Conservation (phyloP, 164 flowering plant species). For the Chimonanthus praecox region DNA sequence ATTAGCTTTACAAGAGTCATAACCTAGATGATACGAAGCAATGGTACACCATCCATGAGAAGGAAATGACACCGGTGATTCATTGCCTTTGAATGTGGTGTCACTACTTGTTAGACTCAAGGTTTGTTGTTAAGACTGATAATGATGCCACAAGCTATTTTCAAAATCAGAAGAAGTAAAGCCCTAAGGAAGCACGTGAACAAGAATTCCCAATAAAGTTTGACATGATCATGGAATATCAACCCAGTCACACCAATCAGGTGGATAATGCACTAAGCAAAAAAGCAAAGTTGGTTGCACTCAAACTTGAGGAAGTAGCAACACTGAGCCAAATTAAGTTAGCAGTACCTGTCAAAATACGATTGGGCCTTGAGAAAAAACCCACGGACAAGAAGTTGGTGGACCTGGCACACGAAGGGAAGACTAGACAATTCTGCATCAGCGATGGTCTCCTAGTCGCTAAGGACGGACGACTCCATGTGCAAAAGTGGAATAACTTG, state of each 20-base stretch:
- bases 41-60: no score
- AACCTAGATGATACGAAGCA: no score
- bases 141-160: neutral
- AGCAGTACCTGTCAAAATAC: neutral
- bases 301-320: neutral
- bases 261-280: neutral
- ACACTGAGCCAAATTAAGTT: neutral
- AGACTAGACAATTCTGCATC: neutral
- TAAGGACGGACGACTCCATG: neutral
- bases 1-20: no score
- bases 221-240: neutral
- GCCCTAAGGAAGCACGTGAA: constrained; percentile 1
- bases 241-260: neutral
- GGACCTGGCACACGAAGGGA: neutral
- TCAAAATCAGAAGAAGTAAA: constrained; percentile 1
- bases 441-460: neutral
- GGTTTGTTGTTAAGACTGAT: neutral
- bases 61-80: no score
- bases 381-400: neutral
- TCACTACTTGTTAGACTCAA: no score
- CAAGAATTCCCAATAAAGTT: neutral
- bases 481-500: neutral
- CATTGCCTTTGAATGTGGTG: no score
- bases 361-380: neutral
- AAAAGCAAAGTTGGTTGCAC: constrained; percentile 1